phyloP scores from a whole-genome alignment of 345 rosid species.

The Brassica nigra region DNA sequence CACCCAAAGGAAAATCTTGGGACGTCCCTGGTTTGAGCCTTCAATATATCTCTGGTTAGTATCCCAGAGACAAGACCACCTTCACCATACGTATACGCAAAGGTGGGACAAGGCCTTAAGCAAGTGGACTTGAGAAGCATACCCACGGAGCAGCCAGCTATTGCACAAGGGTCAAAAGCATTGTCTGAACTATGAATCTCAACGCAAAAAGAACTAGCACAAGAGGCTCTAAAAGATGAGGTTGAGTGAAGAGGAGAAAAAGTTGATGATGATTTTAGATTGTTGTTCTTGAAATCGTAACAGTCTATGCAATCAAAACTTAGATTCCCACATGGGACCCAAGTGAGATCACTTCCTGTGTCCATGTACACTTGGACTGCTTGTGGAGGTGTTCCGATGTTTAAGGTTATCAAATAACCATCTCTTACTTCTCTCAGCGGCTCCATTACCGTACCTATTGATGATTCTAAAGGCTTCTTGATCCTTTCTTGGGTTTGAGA shows the following conservation, averaged over 20 bases:
- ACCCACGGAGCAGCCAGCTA: slow-evolving; percentile 70
- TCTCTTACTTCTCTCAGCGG: slow-evolving; percentile 71
- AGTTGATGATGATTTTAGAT: slow-evolving; percentile 30
- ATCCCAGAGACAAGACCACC: slow-evolving; percentile 63
- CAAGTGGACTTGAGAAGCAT: slow-evolving; percentile 59
- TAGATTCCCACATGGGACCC: slow-evolving; percentile 88
- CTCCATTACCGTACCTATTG: slow-evolving; percentile 45
- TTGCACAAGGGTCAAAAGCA: slow-evolving; percentile 64
- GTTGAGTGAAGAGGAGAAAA: slow-evolving; percentile 74
- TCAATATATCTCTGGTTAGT: slow-evolving; percentile 66
- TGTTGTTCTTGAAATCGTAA: slow-evolving; percentile 55
- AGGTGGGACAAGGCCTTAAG: slow-evolving; percentile 78
- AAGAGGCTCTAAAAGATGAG: slow-evolving; percentile 56
- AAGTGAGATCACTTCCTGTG: slow-evolving; percentile 87
- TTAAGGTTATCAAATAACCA: slow-evolving; percentile 71
- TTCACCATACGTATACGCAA: slow-evolving; percentile 83
- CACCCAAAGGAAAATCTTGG: slow-evolving; percentile 73
- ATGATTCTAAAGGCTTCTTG: slow-evolving; percentile 39
- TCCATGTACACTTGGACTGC: slow-evolving; percentile 76
- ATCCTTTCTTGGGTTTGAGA: slow-evolving; percentile 30
- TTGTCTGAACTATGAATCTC: slow-evolving; percentile 78
- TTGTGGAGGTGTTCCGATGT: slow-evolving; percentile 79
- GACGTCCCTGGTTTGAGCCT: slow-evolving; percentile 48
- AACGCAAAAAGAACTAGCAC: slow-evolving; percentile 58
- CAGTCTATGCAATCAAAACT: slow-evolving; percentile 76